Conservation (phyloP, 2,329 filamentous ascomycete genomes). For the Metarhizium robertsii region DNA sequence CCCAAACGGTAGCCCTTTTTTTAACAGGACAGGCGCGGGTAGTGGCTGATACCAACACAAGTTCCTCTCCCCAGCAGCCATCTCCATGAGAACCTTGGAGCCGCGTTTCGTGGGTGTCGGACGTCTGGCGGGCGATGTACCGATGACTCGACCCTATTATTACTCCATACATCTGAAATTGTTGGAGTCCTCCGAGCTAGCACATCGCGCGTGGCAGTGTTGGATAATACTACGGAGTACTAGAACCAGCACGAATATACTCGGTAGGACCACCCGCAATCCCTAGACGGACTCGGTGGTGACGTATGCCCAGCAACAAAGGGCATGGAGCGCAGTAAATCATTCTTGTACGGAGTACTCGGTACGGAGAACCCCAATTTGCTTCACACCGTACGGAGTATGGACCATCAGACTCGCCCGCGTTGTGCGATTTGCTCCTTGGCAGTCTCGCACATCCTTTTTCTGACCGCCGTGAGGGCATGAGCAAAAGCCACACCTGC, state of each 20-base stretch:
- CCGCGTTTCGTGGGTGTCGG: background rate
- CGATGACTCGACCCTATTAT: background rate
- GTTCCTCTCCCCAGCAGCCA: no score
- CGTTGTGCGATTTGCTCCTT: background rate
- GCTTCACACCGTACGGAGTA: background rate
- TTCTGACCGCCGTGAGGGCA: background rate
- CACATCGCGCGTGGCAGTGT: background rate
- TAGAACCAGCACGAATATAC: background rate
- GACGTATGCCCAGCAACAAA: background rate
- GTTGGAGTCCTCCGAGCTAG: background rate
- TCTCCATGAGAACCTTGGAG: no score
- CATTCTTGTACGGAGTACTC: background rate
- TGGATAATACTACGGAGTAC: background rate
- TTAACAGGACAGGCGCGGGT: no score
- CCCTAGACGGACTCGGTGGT: background rate
- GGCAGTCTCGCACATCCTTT: background rate
- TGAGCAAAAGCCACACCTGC: background rate
- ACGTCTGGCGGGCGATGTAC: background rate
- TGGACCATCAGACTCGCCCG: background rate
- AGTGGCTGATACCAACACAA: no score
- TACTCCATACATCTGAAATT: background rate
- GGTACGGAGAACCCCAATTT: background rate
- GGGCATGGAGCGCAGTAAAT: background rate
- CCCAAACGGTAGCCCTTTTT: no score
- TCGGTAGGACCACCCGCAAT: background rate